phyloP scores from a whole-genome alignment of 495 filamentous ascomycete genomes.

The Talaromyces stipitatus region DNA sequence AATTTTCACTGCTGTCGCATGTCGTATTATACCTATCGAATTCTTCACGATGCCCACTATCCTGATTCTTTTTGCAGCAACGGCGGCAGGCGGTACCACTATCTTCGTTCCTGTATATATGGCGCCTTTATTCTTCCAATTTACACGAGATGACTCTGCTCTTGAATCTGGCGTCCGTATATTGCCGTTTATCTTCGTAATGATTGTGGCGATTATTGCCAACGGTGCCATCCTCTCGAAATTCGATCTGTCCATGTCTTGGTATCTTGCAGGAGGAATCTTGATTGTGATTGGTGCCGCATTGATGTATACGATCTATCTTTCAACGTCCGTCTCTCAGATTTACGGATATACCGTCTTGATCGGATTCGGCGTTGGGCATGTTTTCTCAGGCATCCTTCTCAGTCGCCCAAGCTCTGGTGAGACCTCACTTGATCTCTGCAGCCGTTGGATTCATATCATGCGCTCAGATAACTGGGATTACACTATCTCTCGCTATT shows the following conservation, averaged over 20 bases:
- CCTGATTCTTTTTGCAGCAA: conserved; percentile 8
- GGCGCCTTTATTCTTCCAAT: conserved; percentile 43
- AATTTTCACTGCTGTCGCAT: conserved; percentile 37
- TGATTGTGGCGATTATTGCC: conserved; percentile 29
- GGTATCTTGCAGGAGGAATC: conserved; percentile 41
- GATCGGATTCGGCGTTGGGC: not conserved
- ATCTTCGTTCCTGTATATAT: conserved; percentile 39
- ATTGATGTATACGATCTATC: conserved; percentile 36
- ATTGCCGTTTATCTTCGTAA: conserved; percentile 17
- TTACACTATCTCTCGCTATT: not conserved
- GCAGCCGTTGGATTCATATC: conserved; percentile 2
- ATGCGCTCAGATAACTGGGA: conserved; percentile 1
- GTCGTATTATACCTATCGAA: conserved; percentile 48
- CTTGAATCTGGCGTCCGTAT: conserved; percentile 32
- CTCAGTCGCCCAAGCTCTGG: not conserved
- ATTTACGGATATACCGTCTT: conserved; percentile 48
- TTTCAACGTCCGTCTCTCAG: conserved; percentile 19
- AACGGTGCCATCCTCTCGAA: conserved; percentile 8
- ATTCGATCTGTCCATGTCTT: conserved; percentile 44
- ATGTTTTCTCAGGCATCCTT: conserved; percentile 1
- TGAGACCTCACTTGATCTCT: not conserved
- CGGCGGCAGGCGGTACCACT: conserved; percentile 11
- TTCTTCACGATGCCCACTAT: conserved; percentile 33
- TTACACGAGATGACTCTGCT: conserved; percentile 26
- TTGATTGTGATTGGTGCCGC: conserved; percentile 37